phyloP scores from a whole-genome alignment of 345 rosid species.

The Raphanus sativus region DNA sequence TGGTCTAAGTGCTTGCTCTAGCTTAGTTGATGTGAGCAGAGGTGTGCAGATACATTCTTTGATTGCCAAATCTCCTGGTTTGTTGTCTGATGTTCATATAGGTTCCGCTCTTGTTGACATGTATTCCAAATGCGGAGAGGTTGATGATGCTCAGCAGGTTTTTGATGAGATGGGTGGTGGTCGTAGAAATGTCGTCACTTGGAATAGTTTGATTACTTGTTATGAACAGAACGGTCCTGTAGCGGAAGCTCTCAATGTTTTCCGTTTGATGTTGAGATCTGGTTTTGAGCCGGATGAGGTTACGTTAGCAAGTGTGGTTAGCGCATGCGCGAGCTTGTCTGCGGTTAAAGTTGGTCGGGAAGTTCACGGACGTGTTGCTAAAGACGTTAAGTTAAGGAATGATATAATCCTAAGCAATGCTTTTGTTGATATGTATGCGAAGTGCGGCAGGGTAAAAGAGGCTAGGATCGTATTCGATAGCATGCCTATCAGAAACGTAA shows the following conservation, averaged over 20 bases:
- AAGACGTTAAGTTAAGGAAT: constrained; percentile 51
- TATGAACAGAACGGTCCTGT: constrained; percentile 90
- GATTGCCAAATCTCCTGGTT: constrained; percentile 48
- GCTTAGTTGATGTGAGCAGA: constrained; percentile 45
- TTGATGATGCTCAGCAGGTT: constrained; percentile 51
- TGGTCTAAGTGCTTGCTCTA: constrained; percentile 67
- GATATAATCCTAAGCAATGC: constrained; percentile 78
- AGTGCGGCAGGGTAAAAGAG: constrained; percentile 53
- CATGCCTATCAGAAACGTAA: constrained; percentile 58
- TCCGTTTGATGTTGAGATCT: constrained; percentile 55
- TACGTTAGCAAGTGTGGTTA: constrained; percentile 75
- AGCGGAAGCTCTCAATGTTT: constrained; percentile 57
- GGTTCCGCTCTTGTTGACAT: constrained; percentile 84
- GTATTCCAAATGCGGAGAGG: constrained; percentile 76
- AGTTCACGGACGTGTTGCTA: constrained; percentile 64
- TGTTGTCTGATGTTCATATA: constrained; percentile 53
- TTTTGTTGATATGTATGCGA: constrained; percentile 81
- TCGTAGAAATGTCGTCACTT: constrained; percentile 64
- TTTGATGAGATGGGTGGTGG: constrained; percentile 57
- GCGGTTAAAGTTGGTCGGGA: constrained; percentile 60
- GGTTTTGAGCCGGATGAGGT: constrained; percentile 69
- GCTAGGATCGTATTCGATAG: constrained; percentile 72
- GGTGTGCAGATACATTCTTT: constrained; percentile 78
- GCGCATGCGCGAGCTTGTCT: constrained; percentile 77
- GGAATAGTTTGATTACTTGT: constrained; percentile 88